Conservation (phyloP, 306 rosid species). For the Acacia acuminata region DNA sequence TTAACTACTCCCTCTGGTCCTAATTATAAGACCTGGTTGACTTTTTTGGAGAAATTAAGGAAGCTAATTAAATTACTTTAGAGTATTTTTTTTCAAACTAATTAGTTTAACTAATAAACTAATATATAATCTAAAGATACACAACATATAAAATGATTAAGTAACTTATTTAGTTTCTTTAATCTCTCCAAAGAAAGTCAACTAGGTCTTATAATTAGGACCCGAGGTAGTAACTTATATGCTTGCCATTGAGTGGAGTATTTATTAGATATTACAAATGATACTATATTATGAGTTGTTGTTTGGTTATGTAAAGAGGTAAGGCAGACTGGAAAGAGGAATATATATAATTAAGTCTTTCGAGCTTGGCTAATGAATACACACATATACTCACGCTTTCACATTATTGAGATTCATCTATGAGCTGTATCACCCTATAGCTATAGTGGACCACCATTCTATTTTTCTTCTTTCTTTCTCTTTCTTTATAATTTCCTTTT, state of each 20-base stretch:
- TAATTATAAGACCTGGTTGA: too few relatives aligned
- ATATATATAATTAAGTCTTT: conserved; percentile 13
- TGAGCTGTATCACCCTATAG: conserved; percentile 11
- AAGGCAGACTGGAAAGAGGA: background rate
- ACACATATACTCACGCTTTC: background rate
- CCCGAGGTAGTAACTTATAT: too few relatives aligned
- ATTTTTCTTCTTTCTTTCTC: background rate
- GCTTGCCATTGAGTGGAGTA: background rate
- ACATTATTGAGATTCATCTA: conserved; percentile 18
- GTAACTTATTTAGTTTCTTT: too few relatives aligned
- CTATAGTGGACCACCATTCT: background rate
- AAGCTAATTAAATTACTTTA: too few relatives aligned
- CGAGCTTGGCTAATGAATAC: conserved; percentile 5
- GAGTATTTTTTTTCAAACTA: too few relatives aligned
- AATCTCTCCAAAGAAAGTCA: too few relatives aligned
- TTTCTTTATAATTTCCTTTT: background rate
- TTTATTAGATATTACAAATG: background rate
- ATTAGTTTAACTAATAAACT: too few relatives aligned
- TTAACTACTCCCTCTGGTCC: too few relatives aligned
- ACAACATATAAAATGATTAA: too few relatives aligned
- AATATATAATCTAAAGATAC: too few relatives aligned
- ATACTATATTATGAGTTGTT: background rate
- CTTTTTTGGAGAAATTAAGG: too few relatives aligned
- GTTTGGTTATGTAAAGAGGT: background rate
- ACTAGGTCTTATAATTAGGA: too few relatives aligned